Evolutionary conservation across 2,329 filamentous ascomycete species (phyloP).

Genomic region (Sarocladium brachiariae): DNA sequence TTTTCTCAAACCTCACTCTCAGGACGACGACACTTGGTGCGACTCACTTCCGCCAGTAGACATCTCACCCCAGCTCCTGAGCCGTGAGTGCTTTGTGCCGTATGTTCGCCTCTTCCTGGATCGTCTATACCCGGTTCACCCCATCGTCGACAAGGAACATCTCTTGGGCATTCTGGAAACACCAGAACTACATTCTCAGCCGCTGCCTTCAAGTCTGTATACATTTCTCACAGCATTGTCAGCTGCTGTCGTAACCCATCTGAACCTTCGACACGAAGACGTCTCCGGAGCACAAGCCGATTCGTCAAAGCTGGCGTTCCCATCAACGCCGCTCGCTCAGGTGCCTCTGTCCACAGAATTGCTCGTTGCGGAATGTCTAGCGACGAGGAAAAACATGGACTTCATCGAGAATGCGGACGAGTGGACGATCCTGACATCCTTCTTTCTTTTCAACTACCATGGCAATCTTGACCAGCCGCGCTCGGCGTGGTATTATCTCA

Average conservation of each 20-base stretch:
- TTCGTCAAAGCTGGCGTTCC: background rate
- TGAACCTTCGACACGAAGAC: conserved; percentile 12
- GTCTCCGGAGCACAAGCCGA: background rate
- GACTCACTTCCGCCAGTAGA: background rate
- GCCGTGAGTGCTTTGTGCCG: conserved; percentile 8
- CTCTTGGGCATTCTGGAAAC: conserved; percentile 10
- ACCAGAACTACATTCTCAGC: background rate
- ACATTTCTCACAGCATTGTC: conserved; percentile 15
- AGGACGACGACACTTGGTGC: background rate
- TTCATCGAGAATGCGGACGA: conserved; percentile 16
- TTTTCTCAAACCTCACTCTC: background rate
- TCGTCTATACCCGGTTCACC: conserved; percentile 17
- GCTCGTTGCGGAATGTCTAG: conserved; percentile 13
- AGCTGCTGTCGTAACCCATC: conserved; percentile 16
- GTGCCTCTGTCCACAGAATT: conserved; percentile 12
- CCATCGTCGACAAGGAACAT: conserved; percentile 13
- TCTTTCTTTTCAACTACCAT: conserved; percentile 17
- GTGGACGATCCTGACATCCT: conserved; percentile 17
- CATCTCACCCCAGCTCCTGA: background rate
- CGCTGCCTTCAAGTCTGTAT: background rate
- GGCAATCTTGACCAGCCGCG: conserved; percentile 14
- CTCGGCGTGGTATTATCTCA: conserved; percentile 16
- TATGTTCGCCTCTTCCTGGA: conserved; percentile 16
- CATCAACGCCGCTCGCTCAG: background rate
- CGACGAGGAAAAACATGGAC: conserved; percentile 7